These are phyloP conservation scores for Ogataea siamensis DNA, from an alignment of 805 yeast genomes.

Conservation along the genomic window DNA sequence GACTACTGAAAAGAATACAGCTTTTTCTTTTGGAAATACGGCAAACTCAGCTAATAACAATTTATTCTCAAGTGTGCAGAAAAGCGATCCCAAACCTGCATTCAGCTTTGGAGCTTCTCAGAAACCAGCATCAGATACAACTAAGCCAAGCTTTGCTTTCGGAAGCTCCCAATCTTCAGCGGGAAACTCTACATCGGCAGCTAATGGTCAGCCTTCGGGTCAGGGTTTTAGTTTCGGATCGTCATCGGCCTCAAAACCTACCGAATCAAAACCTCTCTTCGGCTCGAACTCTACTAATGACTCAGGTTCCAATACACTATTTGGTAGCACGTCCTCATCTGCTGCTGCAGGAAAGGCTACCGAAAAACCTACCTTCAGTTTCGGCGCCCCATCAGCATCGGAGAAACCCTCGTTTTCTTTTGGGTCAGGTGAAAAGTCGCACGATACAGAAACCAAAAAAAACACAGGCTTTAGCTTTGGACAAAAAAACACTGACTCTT, in stretches of 20 bases:
- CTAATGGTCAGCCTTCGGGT: constrained; percentile 2
- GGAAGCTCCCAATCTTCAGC: constrained; percentile 13
- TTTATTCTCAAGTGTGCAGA: constrained; percentile 17
- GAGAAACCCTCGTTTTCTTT: constrained; percentile 7
- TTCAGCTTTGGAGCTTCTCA: constrained; percentile 3
- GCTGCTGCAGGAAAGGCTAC: constrained; percentile 2
- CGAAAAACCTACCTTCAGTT: constrained; percentile 10
- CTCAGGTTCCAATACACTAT: not conserved
- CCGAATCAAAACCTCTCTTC: constrained; percentile 2
- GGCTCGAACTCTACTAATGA: not conserved
- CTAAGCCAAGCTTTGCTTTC: constrained; percentile 12
- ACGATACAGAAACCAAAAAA: constrained; percentile 7
- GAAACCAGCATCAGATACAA: constrained; percentile 12
- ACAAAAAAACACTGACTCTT: no score
- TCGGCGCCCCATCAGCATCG: constrained; percentile 3
- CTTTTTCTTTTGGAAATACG: constrained; percentile 15
- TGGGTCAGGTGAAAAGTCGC: no score
- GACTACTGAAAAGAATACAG: constrained; percentile 8
- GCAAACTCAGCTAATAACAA: not conserved
- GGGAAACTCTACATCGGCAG: constrained; percentile 9
- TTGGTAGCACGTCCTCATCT: not conserved
- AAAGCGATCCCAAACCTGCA: constrained; percentile 6
- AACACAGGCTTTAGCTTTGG: no score
- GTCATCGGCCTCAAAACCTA: constrained; percentile 1
- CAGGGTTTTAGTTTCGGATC: not conserved